These are phyloP conservation scores for Pseudocercospora macadamiae DNA, from an alignment of 2,329 filamentous ascomycete genomes.

Conservation along the genomic window DNA sequence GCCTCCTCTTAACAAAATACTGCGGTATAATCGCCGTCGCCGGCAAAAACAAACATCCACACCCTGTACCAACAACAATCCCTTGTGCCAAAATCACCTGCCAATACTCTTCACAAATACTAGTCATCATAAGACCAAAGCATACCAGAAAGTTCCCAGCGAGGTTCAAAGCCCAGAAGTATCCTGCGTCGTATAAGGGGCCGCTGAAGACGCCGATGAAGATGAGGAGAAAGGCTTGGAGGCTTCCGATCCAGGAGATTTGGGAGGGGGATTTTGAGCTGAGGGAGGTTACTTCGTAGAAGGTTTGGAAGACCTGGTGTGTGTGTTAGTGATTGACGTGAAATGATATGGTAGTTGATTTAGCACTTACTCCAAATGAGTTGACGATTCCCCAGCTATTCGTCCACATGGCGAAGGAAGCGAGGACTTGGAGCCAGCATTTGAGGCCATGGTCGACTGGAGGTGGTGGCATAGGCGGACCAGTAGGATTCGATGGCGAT, in stretches of 20 bases:
- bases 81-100: constrained; percentile 19
- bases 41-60: constrained; percentile 16
- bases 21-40: constrained; percentile 11
- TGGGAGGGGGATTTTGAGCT: not conserved
- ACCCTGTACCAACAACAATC: constrained; percentile 10
- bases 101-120: constrained; percentile 11
- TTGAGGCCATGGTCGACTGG: constrained; percentile 4
- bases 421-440: constrained; percentile 4
- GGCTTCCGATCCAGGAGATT: constrained; percentile 16
- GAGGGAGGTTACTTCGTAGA: constrained; percentile 4
- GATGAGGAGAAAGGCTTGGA: constrained; percentile 48
- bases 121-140: constrained; percentile 19
- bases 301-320: constrained; percentile 12
- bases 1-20: constrained; percentile 12
- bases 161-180: constrained; percentile 7
- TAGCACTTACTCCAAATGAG: not conserved
- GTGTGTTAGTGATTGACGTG: not conserved
- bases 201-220: constrained; percentile 33
- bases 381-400: constrained; percentile 12
- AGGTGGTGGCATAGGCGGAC: not conserved
- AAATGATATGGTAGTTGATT: not conserved
- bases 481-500: not conserved
- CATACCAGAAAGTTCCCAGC: constrained; percentile 11
- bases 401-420: constrained; percentile 7
- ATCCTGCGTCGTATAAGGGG: constrained; percentile 18